phyloP scores from a whole-genome alignment of 352 stramenopile species.

The Globisporangium recalcitrans region DNA sequence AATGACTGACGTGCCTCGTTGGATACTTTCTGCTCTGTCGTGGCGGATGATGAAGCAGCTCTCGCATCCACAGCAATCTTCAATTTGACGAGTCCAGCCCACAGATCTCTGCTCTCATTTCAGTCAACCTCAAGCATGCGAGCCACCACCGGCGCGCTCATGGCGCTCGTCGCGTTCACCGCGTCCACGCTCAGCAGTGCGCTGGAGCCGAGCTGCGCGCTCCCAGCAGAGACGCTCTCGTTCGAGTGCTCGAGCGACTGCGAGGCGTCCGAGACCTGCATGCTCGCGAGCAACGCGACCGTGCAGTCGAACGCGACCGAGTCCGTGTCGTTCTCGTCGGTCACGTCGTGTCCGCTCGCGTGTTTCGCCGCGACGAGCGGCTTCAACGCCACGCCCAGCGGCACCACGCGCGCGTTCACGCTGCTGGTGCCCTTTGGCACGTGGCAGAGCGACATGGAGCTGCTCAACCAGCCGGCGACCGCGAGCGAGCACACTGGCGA shows the following conservation, averaged over 20 bases:
- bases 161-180: background rate
- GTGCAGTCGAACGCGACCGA: background rate
- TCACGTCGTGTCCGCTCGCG: conserved; percentile 1
- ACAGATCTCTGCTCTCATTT: no score
- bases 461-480: background rate
- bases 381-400: background rate
- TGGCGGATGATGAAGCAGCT: no score
- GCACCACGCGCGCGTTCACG: background rate
- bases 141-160: background rate
- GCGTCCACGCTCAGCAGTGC: background rate
- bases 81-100: background rate
- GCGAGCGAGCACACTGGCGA: background rate
- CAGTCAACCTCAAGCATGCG: background rate
- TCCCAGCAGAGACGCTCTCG: conserved; percentile 2
- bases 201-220: background rate
- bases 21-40: no score
- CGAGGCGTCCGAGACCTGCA: background rate
- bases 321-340: background rate
- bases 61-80: background rate
- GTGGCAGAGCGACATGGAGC: background rate
- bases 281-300: background rate
- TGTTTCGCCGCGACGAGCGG: background rate
- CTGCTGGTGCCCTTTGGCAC: background rate
- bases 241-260: conserved; percentile 4
- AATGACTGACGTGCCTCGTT: background rate